Conservation (phyloP, 345 rosid genomes). For the Bruguiera sexangula region DNA sequence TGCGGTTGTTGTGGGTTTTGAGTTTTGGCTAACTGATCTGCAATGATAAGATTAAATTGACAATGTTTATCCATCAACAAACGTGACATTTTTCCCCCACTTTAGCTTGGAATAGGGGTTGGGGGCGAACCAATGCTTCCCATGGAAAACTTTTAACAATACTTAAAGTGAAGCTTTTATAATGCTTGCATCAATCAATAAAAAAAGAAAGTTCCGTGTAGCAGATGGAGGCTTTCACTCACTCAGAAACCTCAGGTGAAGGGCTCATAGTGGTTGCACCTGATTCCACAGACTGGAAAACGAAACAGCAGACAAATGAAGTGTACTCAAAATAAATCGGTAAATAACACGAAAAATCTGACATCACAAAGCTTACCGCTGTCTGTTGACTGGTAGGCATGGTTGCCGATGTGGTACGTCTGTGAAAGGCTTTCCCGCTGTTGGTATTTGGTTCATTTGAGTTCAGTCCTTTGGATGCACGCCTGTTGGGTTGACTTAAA, state of each 20-base stretch:
- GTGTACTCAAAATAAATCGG: not conserved
- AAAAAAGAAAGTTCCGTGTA: not conserved
- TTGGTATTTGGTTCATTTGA: slow-evolving; percentile 31
- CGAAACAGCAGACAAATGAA: slow-evolving; percentile 13
- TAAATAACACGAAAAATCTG: not conserved
- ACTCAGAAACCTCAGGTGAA: slow-evolving; percentile 42
- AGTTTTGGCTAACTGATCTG: slow-evolving; percentile 51
- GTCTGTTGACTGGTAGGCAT: slow-evolving; percentile 33
- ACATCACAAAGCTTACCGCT: slow-evolving; percentile 31
- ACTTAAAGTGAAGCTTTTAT: not conserved
- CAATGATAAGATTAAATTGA: slow-evolving; percentile 8
- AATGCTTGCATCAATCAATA: not conserved
- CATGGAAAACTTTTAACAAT: not conserved
- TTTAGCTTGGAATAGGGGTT: not conserved
- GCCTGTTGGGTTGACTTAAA: slow-evolving; percentile 26
- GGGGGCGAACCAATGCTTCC: not conserved
- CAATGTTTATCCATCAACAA: not conserved
- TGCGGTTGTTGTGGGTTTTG: slow-evolving; percentile 39
- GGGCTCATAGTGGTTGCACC: slow-evolving; percentile 32
- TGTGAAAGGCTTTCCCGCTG: slow-evolving; percentile 25
- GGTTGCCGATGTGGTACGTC: slow-evolving; percentile 34
- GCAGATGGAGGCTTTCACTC: slow-evolving; percentile 30
- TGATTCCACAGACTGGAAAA: slow-evolving; percentile 43
- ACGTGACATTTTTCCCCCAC: not conserved
- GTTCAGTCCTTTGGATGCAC: slow-evolving; percentile 22